These are phyloP conservation scores for Fraxinus anomala DNA, from an alignment of 257 asterid species.

Conservation along the genomic window DNA sequence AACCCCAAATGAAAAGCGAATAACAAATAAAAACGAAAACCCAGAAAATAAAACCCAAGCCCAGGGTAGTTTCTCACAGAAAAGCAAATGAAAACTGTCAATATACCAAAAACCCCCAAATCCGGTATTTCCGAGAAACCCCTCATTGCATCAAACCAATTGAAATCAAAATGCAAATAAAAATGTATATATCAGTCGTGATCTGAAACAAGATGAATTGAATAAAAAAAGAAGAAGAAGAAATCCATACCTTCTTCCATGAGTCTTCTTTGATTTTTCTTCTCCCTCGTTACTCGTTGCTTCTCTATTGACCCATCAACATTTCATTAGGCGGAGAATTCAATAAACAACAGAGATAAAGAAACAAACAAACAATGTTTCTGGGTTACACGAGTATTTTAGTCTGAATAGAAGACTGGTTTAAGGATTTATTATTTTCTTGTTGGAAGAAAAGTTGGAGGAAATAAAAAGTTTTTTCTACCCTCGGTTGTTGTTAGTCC, in stretches of 20 bases:
- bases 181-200: constrained; percentile 20
- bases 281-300: constrained; percentile 21
- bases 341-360: constrained; percentile 34
- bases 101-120: constrained; percentile 17
- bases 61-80: constrained; percentile 4
- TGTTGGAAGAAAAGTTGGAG: neutral
- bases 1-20: constrained; percentile 12
- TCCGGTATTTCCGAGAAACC: constrained; percentile 21
- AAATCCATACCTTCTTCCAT: constrained; percentile 42
- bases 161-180: constrained; percentile 21
- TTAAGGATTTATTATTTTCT: neutral
- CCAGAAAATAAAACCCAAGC: constrained; percentile 19
- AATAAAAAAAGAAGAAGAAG: neutral
- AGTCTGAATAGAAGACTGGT: constrained; percentile 23
- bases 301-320: constrained; percentile 30
- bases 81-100: constrained; percentile 11
- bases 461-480: constrained; percentile 13
- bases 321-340: constrained; percentile 35
- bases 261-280: constrained; percentile 15
- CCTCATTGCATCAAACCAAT: constrained; percentile 1
- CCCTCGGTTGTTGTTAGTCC: neutral
- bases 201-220: constrained; percentile 12
- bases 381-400: constrained; percentile 30
- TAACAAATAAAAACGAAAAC: constrained; percentile 6
- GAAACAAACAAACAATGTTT: constrained; percentile 25